A percentile compares a stretch with the other conserved stretches of the same genome.
phyloP scores from a whole-genome alignment of 2,329 filamentous ascomycete species.

The Talaromyces rugulosus region DNA sequence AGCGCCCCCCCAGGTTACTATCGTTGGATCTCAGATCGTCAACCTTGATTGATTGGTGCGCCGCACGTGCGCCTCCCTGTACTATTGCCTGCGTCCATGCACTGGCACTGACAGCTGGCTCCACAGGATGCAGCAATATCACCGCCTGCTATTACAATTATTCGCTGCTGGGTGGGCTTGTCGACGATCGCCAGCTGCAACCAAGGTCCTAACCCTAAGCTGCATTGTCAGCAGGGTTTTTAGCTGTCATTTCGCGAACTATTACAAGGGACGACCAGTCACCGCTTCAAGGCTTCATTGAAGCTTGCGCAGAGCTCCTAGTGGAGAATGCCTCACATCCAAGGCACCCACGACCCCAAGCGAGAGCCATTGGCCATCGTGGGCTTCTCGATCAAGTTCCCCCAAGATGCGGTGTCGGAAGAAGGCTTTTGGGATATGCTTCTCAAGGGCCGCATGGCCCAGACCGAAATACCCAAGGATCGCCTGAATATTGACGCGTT shows the following conservation, averaged over 20 bases:
- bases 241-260: neutral
- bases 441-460: neutral
- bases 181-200: neutral
- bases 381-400: conserved; percentile 5
- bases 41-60: neutral
- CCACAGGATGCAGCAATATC: neutral
- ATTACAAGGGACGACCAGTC: neutral
- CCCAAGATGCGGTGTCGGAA: neutral
- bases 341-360: neutral
- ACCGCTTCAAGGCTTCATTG: too few relatives aligned
- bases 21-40: neutral
- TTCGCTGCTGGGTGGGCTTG: neutral
- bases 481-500: conserved; percentile 4
- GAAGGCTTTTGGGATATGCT: conserved; percentile 13
- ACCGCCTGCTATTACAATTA: neutral
- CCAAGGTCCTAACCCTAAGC: neutral
- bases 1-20: neutral
- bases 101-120: neutral
- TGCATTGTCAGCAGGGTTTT: neutral
- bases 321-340: neutral
- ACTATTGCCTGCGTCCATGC: neutral
- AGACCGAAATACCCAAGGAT: neutral
- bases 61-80: neutral
- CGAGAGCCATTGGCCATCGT: conserved; percentile 9
- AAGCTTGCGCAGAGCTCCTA: too few relatives aligned